phyloP scores from a whole-genome alignment of 192 early-diverging fungal genomes.

The Rhizoclosmatium globosum region DNA sequence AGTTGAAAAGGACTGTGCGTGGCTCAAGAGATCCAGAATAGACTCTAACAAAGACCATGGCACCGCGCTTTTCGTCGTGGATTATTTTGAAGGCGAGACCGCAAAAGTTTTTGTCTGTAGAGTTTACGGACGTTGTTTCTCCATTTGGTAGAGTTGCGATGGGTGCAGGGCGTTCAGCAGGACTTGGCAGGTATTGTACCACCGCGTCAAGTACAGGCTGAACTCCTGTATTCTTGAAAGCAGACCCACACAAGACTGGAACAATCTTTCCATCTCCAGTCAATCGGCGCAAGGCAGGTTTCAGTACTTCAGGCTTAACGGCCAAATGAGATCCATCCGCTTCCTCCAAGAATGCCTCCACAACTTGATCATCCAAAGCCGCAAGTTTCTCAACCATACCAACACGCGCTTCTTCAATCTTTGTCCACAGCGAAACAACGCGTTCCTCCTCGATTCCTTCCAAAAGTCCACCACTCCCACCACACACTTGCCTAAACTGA shows the following conservation, averaged over 20 bases:
- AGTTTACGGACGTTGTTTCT: background rate
- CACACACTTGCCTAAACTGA: background rate
- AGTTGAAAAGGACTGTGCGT: slow-evolving; percentile 67
- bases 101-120: slow-evolving; percentile 49
- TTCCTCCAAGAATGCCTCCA: slow-evolving; percentile 81
- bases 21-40: slow-evolving; percentile 82
- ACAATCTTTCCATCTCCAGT: slow-evolving; percentile 75
- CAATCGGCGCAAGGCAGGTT: slow-evolving; percentile 72
- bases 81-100: slow-evolving; percentile 96
- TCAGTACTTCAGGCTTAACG: slow-evolving; percentile 67
- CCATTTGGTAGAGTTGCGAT: slow-evolving; percentile 41
- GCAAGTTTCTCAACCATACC: slow-evolving; percentile 83
- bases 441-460: background rate
- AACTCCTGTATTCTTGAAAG: slow-evolving; percentile 91
- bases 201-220: slow-evolving; percentile 93
- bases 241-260: slow-evolving; percentile 88
- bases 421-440: slow-evolving; percentile 18
- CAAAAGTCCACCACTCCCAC: background rate
- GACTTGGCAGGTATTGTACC: slow-evolving; percentile 84
- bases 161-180: slow-evolving; percentile 71
- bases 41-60: slow-evolving; percentile 90
- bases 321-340: slow-evolving; percentile 77
- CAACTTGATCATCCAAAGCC: slow-evolving; percentile 82
- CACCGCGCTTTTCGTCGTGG: slow-evolving; percentile 84
- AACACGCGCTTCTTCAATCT: slow-evolving; percentile 63